Evolutionary conservation across 2,329 filamentous ascomycete species (phyloP).

Genomic region (Tolypocladium album): DNA sequence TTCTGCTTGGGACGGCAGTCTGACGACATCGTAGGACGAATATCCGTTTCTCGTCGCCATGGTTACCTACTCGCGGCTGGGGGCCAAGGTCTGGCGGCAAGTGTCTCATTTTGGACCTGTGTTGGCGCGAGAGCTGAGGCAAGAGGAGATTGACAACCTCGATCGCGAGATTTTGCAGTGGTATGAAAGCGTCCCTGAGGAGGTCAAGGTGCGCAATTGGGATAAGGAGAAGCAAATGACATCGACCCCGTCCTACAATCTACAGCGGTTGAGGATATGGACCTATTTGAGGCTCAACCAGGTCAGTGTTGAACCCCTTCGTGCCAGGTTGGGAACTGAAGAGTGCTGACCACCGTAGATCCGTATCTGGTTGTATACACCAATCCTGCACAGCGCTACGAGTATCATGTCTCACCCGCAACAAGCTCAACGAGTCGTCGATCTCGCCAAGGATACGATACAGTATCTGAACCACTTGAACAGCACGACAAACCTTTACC

Average conservation of each 20-base stretch:
- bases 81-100: conserved; percentile 77
- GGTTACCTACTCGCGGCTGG: conserved; percentile 74
- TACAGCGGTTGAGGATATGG: conserved; percentile 68
- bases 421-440: conserved; percentile 64
- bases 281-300: conserved; percentile 83
- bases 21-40: conserved; percentile 28
- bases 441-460: conserved; percentile 68
- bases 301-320: conserved; percentile 16
- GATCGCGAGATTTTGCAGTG: conserved; percentile 80
- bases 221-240: conserved; percentile 38
- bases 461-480: conserved; percentile 61
- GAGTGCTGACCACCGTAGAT: conserved; percentile 32
- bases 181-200: conserved; percentile 65
- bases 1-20: background rate
- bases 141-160: conserved; percentile 67
- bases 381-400: conserved; percentile 72
- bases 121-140: conserved; percentile 52
- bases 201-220: conserved; percentile 50
- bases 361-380: conserved; percentile 79
- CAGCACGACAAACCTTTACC: conserved; percentile 61
- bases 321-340: background rate
- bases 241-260: conserved; percentile 49
- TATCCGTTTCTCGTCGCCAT: conserved; percentile 70
- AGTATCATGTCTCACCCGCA: conserved; percentile 68
- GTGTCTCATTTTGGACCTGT: conserved; percentile 57